Evolutionary conservation across 2,329 filamentous ascomycete species (phyloP).

Genomic region (Monosporascus sp.): DNA sequence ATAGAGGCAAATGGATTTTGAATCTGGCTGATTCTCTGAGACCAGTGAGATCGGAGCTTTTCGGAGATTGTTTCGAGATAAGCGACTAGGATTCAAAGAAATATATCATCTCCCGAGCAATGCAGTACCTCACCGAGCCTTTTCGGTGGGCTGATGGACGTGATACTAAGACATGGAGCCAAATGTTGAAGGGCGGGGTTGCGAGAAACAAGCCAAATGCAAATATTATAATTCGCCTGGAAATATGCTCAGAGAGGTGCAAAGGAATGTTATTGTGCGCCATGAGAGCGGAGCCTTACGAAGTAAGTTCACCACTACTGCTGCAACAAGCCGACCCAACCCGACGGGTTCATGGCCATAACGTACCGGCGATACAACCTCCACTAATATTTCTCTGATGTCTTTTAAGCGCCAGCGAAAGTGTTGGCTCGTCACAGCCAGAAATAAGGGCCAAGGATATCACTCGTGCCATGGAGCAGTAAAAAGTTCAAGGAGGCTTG

Average conservation of each 20-base stretch:
- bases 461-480: too few relatives aligned
- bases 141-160: not conserved
- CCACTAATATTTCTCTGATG: too few relatives aligned
- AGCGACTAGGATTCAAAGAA: not conserved
- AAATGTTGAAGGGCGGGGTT: not conserved
- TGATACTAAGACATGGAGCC: not conserved
- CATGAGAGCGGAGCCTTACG: too few relatives aligned
- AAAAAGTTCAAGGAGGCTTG: too few relatives aligned
- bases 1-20: not conserved
- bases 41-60: not conserved
- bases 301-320: too few relatives aligned
- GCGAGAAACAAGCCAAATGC: not conserved
- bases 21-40: not conserved
- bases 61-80: not conserved
- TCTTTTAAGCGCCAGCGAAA: too few relatives aligned
- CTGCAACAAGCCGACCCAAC: too few relatives aligned
- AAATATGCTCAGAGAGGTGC: not conserved
- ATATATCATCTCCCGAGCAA: not conserved
- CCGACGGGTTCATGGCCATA: too few relatives aligned
- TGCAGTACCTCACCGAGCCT: not conserved
- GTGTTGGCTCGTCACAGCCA: too few relatives aligned
- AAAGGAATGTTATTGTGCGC: too few relatives aligned
- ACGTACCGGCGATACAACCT: too few relatives aligned
- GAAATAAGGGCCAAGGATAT: too few relatives aligned
- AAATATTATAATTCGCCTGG: not conserved